Percentiles rank a stretch among this genome's conserved stretches.
Evolutionary conservation across 129 eudicot species (phyloP).

Genomic region (Chrysanthemum lavandulifolium): DNA sequence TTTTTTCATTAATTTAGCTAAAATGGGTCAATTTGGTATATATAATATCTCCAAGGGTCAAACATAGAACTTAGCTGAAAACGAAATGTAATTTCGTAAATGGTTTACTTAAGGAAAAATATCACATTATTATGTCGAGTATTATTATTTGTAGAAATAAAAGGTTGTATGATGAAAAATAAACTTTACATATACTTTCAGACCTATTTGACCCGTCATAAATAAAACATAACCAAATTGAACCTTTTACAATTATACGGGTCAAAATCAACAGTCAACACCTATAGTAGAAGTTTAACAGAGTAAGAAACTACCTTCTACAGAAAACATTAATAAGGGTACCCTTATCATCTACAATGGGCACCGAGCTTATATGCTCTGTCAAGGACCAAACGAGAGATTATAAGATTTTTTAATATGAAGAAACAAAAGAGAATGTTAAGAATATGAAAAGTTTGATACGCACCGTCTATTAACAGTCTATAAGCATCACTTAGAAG

Average conservation of each 20-base stretch:
- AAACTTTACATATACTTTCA: neutral
- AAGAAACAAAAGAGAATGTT: neutral
- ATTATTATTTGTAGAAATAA: too few relatives aligned
- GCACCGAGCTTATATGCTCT: constrained; percentile 69
- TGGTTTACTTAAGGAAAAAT: neutral
- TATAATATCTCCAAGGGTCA: too few relatives aligned
- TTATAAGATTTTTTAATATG: neutral
- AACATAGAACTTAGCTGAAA: neutral
- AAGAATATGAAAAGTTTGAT: constrained; percentile 4
- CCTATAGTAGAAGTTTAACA: neutral
- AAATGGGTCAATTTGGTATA: neutral
- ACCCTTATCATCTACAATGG: constrained; percentile 59
- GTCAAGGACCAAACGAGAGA: constrained; percentile 26
- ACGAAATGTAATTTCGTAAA: neutral
- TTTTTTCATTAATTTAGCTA: neutral
- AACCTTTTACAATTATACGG: neutral
- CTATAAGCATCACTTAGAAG: constrained; percentile 52
- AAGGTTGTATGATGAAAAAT: neutral
- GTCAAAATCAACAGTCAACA: neutral
- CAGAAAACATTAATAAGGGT: constrained; percentile 47
- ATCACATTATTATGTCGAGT: neutral
- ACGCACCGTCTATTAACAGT: constrained; percentile 49
- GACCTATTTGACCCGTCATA: neutral
- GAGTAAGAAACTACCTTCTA: constrained; percentile 48
- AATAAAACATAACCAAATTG: neutral